Base-by-base conservation (phyloP, 768 basidiomycete species). In the Macrolepiota fuliginosa region DNA sequence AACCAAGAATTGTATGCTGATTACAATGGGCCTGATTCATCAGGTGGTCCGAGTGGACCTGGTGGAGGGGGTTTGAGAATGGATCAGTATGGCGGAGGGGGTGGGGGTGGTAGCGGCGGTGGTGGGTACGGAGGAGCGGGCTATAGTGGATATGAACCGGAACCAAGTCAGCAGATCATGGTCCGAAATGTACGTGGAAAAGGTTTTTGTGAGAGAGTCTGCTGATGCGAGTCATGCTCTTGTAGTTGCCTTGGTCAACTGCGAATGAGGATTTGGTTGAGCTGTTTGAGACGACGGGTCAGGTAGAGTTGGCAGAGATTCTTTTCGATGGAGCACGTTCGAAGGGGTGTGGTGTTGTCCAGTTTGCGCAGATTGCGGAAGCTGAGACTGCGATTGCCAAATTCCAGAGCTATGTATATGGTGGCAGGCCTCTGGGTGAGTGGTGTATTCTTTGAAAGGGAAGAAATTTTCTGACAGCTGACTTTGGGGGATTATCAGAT, bases 241-340 rank as follows among this genome's bases (percentile, higher is more conserved):
- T 55, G 9, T 65, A 98, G 96, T 76, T 99, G 17, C 96, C 96
- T 1, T 99, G 96, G 96, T 98, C 96, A 10, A 99, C 96, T 49
- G 95, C 96, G 6, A 98, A 99, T 72, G 96, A 99, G 72, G 96
- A 99, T 72, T 78, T 99, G 47, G 96, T 99, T 22, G 96, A 99
- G 76, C 76, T 99, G 19, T 99, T 99, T 68, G 96, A 98, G 79
- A 99, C 96, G 36, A 97, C 96, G 0, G 96, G 96, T 10, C 90
- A 90, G 66, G 96, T 99, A 37, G 91, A 95, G 69, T 79, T 94
- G 36, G 96, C 96, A 2, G 96, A 99, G 75, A 96, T 98, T 65
- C 74, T 99, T 51, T 95, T 91, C 68, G 96, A 98, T 68, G 91
- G 92, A 15, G 88, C 90, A 0, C 87, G 96, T 58, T 94, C 92